Percentiles rank a stretch among this genome's conserved stretches.
phyloP scores from a whole-genome alignment of 495 filamentous ascomycete species.

The Aspergillus egyptiacus region DNA sequence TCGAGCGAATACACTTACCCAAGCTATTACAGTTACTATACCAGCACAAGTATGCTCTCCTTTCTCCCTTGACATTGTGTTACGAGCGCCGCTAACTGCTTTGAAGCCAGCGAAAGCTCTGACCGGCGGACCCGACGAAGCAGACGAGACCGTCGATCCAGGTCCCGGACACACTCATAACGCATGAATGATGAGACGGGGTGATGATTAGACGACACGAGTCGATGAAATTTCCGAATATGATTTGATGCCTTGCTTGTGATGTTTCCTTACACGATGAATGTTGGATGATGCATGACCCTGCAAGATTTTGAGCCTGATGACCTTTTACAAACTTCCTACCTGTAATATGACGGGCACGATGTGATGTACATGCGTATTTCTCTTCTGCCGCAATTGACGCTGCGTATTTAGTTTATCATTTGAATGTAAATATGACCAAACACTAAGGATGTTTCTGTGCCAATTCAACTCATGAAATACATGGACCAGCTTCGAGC shows the following conservation, averaged over 20 bases:
- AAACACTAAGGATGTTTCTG: conserved; percentile 5
- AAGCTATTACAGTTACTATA: conserved; percentile 41
- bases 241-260: conserved; percentile 7
- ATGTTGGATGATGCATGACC: too few relatives aligned
- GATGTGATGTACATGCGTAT: conserved; percentile 14
- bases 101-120: conserved; percentile 45
- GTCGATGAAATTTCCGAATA: conserved; percentile 6
- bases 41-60: conserved; percentile 37
- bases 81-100: conserved; percentile 10
- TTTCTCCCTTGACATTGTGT: neutral
- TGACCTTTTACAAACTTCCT: conserved; percentile 15
- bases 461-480: too few relatives aligned
- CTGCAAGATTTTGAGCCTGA: conserved; percentile 15
- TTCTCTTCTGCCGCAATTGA: conserved; percentile 11
- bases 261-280: neutral
- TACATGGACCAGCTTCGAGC: too few relatives aligned
- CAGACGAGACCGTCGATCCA: conserved; percentile 38
- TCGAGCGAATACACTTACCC: conserved; percentile 42
- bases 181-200: conserved; percentile 16
- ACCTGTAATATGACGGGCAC: conserved; percentile 35
- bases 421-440: conserved; percentile 31
- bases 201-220: conserved; percentile 11
- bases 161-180: conserved; percentile 33
- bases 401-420: neutral
- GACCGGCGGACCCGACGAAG: conserved; percentile 44